Conservation (phyloP, 108 stramenopile species). For the Conticribra guillardii region DNA sequence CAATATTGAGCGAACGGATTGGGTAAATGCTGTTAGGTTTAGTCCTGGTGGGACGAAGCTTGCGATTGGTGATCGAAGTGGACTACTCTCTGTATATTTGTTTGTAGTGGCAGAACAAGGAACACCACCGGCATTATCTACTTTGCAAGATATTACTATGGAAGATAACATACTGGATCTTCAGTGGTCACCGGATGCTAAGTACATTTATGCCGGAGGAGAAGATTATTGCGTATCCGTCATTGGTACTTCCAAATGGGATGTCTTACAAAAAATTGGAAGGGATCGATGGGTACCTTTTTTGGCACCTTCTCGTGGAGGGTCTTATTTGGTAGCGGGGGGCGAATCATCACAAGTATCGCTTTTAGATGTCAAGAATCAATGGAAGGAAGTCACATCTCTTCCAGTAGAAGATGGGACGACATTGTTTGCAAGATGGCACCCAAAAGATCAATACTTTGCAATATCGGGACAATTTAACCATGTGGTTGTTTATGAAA, state of each 20-base stretch:
- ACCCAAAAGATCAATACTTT: slow-evolving; percentile 72
- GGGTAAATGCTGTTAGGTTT: slow-evolving; percentile 71
- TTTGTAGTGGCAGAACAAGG: slow-evolving; percentile 33
- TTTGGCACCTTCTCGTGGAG: slow-evolving; percentile 58
- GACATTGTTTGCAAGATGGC: slow-evolving; percentile 71
- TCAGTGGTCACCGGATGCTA: slow-evolving; percentile 71
- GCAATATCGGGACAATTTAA: slow-evolving; percentile 70
- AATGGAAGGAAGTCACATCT: slow-evolving; percentile 66
- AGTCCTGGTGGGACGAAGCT: slow-evolving; percentile 60
- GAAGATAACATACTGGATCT: slow-evolving; percentile 66
- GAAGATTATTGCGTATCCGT: slow-evolving; percentile 75
- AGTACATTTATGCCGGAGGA: slow-evolving; percentile 67
- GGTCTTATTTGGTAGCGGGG: slow-evolving; percentile 68
- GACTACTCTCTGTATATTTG: slow-evolving; percentile 57
- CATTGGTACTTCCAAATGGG: slow-evolving; percentile 57
- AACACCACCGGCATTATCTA: slow-evolving; percentile 28
- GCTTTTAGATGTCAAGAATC: slow-evolving; percentile 54
- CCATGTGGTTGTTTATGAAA: slow-evolving; percentile 67
- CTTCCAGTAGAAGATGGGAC: slow-evolving; percentile 60
- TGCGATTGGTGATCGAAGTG: slow-evolving; percentile 63
- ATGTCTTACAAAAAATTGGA: slow-evolving; percentile 54
- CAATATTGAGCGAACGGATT: slow-evolving; percentile 58
- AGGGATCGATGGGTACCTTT: slow-evolving; percentile 75
- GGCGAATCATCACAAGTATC: slow-evolving; percentile 68
- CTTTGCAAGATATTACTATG: slow-evolving; percentile 56